Evolutionary conservation across 257 asterid species (phyloP), one percentile per base, ranked within the genome.

Genomic region (Salvia miltiorrhiza): DNA sequence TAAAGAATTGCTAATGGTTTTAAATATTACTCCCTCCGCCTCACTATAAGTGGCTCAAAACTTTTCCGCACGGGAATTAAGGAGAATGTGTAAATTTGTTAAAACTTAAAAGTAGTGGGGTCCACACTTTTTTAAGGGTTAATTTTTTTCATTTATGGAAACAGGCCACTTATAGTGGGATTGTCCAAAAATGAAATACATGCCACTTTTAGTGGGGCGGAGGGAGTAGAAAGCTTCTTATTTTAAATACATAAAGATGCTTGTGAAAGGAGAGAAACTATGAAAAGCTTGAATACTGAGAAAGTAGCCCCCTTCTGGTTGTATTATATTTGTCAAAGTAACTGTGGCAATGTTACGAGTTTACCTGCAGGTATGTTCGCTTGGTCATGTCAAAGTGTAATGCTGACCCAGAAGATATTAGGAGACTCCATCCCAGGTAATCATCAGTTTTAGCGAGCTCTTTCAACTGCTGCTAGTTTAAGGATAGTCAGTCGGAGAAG

Each of bases 341-440:
- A 19, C 21, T 43, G 21, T 35, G 32, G 26, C n/a, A 7, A 41
- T 55, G 21, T 26, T 21, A 40, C 30, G 35, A 39, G 53, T 57
- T 72, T 50, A 64, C 65, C 55, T 73, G 75, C 87, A 93, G 99
- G 71, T 93, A 88, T 81, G 96, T 90, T 67, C 96, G 93, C 63
- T 71, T 89, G 77, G 96, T 87, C 75, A 86, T 94, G 99, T 89
- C 95, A 63, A 94, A 84, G 80, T 73, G 48, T 63, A 72, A 77
- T 69, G 88, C 78, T 26, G 69, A 70, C 55, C 67, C 82, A 53
- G 87, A 86, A 76, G 88, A 86, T 57, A 75, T 76, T 67, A 82
- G 52, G 74, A 79, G 61, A 80, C 84, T 81, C 39, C 99, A 94
- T 81, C 99, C 97, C 64, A 85, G 99, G 99, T 90, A 78, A 56